phyloP scores from a whole-genome alignment of 257 asterid species.

The Lavandula angustifolia region DNA sequence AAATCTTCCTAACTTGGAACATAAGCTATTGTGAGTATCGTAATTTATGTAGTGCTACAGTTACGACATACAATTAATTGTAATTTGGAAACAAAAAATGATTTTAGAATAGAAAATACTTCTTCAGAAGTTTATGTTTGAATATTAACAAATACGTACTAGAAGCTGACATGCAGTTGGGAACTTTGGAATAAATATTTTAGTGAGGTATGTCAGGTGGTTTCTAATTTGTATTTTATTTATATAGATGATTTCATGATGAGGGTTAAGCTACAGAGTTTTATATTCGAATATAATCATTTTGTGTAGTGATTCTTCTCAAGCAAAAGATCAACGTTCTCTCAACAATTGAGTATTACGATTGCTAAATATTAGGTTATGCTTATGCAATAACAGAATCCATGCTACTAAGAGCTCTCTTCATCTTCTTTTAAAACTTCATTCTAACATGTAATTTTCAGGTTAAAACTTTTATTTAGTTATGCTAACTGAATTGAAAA shows the following conservation, averaged over 20 bases:
- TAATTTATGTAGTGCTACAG: neutral
- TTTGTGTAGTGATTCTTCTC: slow-evolving; percentile 1
- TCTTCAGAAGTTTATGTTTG: neutral
- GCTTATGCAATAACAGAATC: neutral
- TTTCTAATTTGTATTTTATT: neutral
- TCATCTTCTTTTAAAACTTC: slow-evolving; percentile 5
- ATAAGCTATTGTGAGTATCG: neutral
- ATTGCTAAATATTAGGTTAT: slow-evolving; percentile 11
- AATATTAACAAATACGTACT: neutral
- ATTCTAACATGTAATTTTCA: neutral
- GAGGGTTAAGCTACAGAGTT: slow-evolving; percentile 13
- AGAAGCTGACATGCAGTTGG: neutral
- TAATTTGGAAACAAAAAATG: neutral
- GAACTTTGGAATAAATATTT: neutral
- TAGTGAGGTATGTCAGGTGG: neutral
- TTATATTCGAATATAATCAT: slow-evolving; percentile 2
- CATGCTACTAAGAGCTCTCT: neutral
- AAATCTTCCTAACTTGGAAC: neutral
- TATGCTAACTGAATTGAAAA: neutral
- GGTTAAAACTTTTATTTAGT: neutral
- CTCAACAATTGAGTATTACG: slow-evolving; percentile 5
- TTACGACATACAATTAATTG: neutral
- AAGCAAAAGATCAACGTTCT: slow-evolving; percentile 26
- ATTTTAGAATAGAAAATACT: neutral
- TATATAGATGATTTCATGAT: slow-evolving; percentile 6